phyloP scores from a whole-genome alignment of 164 flowering plant genomes.

The Macadamia integrifolia region DNA sequence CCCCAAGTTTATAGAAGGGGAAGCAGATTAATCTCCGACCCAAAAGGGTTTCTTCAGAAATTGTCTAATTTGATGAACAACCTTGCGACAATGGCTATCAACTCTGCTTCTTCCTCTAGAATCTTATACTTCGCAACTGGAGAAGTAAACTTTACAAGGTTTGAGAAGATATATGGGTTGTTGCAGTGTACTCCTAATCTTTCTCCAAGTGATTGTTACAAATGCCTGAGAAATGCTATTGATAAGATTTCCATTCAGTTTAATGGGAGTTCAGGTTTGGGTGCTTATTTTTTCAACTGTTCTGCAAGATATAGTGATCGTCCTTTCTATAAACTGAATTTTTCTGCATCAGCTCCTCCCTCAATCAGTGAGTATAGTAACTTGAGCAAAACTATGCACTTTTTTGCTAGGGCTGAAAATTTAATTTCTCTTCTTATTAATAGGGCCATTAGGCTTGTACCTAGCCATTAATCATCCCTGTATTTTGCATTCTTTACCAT shows the following conservation, averaged over 20 bases:
- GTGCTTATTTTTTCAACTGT: slow-evolving; percentile 12
- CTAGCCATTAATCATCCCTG: too few species aligned
- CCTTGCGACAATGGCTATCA: not conserved
- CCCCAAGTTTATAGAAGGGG: not conserved
- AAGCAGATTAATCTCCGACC: not conserved
- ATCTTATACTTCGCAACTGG: slow-evolving; percentile 3
- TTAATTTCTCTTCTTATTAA: too few species aligned
- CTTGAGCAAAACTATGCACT: too few species aligned
- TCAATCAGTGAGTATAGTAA: too few species aligned
- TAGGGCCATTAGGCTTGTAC: too few species aligned
- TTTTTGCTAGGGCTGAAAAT: too few species aligned
- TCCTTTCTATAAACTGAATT: not conserved
- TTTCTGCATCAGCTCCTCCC: too few species aligned
- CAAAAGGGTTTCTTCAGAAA: not conserved
- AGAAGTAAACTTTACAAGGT: not conserved
- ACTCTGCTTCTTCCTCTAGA: not conserved
- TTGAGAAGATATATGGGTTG: slow-evolving; percentile 17
- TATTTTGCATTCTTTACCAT: too few species aligned
- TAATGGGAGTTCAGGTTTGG: not conserved
- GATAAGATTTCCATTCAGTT: not conserved
- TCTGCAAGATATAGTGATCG: not conserved
- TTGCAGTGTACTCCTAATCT: slow-evolving; percentile 1
- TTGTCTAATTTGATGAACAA: not conserved
- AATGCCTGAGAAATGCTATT: slow-evolving; percentile 11
- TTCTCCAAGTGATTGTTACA: slow-evolving; percentile 6